Evolutionary conservation across 2,329 filamentous ascomycete genomes (phyloP).

Genomic region (Colletotrichum sp.): DNA sequence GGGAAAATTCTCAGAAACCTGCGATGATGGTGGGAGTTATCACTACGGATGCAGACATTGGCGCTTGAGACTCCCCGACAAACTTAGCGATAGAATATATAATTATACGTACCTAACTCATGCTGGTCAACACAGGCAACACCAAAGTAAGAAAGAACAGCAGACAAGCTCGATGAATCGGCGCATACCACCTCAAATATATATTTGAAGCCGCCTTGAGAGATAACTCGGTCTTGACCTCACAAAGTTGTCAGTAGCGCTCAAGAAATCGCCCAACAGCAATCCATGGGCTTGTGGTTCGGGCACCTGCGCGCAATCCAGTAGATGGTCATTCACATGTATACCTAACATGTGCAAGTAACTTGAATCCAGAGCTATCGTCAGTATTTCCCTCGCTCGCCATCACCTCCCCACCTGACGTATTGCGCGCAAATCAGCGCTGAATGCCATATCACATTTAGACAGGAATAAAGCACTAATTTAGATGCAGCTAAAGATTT

Average conservation of each 20-base stretch:
- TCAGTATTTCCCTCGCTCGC: neutral
- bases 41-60: neutral
- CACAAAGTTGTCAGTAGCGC: neutral
- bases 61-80: neutral
- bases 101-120: neutral
- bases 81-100: neutral
- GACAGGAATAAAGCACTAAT: neutral
- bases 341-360: neutral
- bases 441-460: neutral
- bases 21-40: no score
- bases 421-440: neutral
- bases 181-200: neutral
- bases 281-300: neutral
- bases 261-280: neutral
- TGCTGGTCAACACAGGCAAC: neutral
- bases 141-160: no score
- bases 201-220: neutral
- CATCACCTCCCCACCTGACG: neutral
- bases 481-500: neutral
- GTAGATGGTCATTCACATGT: neutral
- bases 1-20: no score
- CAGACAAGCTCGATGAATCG: neutral
- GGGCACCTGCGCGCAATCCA: neutral
- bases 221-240: neutral
- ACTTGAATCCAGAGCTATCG: neutral